These are phyloP conservation scores for Aurifilum marmelostoma DNA, from an alignment of 2,329 filamentous ascomycete species.

Conservation along the genomic window DNA sequence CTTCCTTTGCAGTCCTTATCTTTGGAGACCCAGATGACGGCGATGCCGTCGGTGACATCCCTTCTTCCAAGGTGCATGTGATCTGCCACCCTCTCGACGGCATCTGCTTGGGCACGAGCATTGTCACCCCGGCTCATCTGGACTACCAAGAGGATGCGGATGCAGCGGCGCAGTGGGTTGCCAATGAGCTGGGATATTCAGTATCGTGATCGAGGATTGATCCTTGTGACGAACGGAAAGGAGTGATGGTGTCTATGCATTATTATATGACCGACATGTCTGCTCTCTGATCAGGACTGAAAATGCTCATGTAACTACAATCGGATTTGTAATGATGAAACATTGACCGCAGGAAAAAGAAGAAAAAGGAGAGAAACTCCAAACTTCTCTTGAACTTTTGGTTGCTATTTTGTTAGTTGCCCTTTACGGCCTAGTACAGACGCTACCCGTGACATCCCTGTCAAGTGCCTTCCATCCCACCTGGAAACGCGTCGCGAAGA, in stretches of 20 bases:
- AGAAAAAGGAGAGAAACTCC: neutral
- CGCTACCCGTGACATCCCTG: neutral
- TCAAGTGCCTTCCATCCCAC: no score
- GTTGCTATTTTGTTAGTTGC: constrained; percentile 11
- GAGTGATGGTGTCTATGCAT: neutral
- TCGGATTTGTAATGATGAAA: neutral
- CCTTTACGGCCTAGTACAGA: neutral
- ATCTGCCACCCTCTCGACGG: constrained; percentile 31
- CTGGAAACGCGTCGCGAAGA: constrained; percentile 8
- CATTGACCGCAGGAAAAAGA: neutral
- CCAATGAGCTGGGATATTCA: constrained; percentile 14
- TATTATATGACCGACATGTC: neutral
- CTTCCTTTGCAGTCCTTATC: constrained; percentile 33
- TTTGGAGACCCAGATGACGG: constrained; percentile 35
- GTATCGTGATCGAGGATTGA: neutral
- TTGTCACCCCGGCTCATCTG: constrained; percentile 20
- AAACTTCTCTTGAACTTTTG: neutral
- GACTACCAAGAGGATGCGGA: constrained; percentile 27
- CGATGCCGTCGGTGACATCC: constrained; percentile 25
- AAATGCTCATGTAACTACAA: neutral
- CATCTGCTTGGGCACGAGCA: constrained; percentile 25
- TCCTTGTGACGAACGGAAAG: no score
- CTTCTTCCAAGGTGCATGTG: constrained; percentile 25
- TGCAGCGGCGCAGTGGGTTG: constrained; percentile 22
- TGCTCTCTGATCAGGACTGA: no score